These are phyloP conservation scores for Trametes cinnabarina DNA, from an alignment of 768 basidiomycete genomes.

Conservation along the genomic window DNA sequence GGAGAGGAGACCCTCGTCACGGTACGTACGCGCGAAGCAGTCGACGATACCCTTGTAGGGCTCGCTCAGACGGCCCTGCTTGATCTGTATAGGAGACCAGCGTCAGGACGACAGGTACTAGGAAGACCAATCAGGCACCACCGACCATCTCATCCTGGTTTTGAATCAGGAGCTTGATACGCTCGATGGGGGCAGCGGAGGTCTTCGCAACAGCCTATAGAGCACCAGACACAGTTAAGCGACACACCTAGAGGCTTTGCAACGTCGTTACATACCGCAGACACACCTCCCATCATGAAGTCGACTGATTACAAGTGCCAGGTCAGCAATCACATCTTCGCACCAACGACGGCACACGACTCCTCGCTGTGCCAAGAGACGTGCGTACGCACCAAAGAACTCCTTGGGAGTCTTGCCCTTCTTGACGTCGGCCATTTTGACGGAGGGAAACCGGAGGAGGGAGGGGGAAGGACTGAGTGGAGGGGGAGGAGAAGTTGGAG, in stretches of 20 bases:
- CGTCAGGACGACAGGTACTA: not conserved
- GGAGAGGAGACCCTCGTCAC: slow-evolving; percentile 91
- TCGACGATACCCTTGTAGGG: slow-evolving; percentile 97
- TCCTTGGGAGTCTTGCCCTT: slow-evolving; percentile 90
- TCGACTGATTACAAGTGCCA: slow-evolving; percentile 55
- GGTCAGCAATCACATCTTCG: slow-evolving; percentile 31
- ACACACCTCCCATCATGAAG: slow-evolving; percentile 96
- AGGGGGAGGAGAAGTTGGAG: slow-evolving; percentile 45
- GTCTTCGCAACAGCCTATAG: slow-evolving; percentile 96
- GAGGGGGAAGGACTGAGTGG: slow-evolving; percentile 48
- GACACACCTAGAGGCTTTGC: not conserved
- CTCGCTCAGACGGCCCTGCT: slow-evolving; percentile 94
- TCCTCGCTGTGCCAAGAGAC: slow-evolving; percentile 3
- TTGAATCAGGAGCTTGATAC: slow-evolving; percentile 97
- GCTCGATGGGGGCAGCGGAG: slow-evolving; percentile 98
- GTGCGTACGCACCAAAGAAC: slow-evolving; percentile 65
- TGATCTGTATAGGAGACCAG: slow-evolving; percentile 65
- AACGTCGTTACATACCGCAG: slow-evolving; percentile 58
- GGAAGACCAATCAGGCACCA: not conserved
- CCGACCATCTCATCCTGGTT: slow-evolving; percentile 99
- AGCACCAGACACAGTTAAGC: slow-evolving; percentile 24
- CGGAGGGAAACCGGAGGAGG: slow-evolving; percentile 36
- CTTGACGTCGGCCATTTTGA: slow-evolving; percentile 80
- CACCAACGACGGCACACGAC: not conserved
- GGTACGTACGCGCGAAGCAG: slow-evolving; percentile 90